A percentile compares a stretch with the other conserved stretches of the same genome.
These are phyloP conservation scores for Citrullus colocynthis DNA, from an alignment of 306 rosid species.

Conservation along the genomic window DNA sequence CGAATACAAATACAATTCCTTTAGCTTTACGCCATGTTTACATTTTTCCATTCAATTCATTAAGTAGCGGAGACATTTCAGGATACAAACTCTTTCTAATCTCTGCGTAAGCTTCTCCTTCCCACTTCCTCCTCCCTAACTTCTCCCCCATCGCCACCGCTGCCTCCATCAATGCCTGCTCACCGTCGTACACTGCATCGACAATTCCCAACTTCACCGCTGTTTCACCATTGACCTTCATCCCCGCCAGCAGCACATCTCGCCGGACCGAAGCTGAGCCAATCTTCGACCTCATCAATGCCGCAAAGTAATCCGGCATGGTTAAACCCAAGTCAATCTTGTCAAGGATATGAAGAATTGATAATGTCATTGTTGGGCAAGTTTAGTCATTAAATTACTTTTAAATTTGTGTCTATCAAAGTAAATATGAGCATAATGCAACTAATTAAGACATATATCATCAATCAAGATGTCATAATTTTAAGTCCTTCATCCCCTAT, in stretches of 20 bases:
- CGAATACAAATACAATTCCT: background rate
- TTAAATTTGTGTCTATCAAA: too few relatives aligned
- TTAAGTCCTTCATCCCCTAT: too few relatives aligned
- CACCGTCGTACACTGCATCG: conserved; percentile 44
- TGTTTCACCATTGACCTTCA: conserved; percentile 26
- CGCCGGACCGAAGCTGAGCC: conserved; percentile 25
- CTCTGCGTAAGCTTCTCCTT: conserved; percentile 39
- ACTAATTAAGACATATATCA: too few relatives aligned
- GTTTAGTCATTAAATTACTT: too few relatives aligned
- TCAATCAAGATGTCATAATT: too few relatives aligned
- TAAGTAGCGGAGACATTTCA: conserved; percentile 18
- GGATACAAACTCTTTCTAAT: conserved; percentile 66
- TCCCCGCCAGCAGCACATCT: conserved; percentile 33
- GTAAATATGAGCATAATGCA: too few relatives aligned
- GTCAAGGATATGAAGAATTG: background rate
- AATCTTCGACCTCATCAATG: conserved; percentile 33
- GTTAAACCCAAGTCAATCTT: conserved; percentile 29
- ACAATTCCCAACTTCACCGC: conserved; percentile 45
- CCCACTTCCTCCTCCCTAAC: conserved; percentile 41
- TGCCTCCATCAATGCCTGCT: conserved; percentile 25
- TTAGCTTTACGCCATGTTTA: background rate
- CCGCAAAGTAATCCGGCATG: conserved; percentile 48
- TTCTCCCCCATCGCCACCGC: conserved; percentile 39
- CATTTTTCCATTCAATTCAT: conserved; percentile 14
- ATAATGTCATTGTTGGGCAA: background rate